A percentile compares a stretch with the other conserved stretches of the same genome.
These are phyloP conservation scores for Imleria badia DNA, from an alignment of 768 basidiomycete species.

Conservation along the genomic window DNA sequence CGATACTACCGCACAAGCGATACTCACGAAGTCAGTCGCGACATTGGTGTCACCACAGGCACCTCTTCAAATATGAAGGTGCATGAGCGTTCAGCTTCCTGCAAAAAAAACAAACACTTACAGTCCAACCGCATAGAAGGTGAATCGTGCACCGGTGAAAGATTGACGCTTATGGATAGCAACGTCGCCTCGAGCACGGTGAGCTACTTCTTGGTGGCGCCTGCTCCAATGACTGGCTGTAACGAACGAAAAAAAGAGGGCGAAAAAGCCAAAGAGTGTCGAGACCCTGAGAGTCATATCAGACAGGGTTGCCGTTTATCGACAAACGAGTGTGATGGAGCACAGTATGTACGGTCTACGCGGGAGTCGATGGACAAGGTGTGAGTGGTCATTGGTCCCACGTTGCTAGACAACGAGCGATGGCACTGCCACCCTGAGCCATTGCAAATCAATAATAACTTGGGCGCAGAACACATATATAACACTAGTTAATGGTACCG, in stretches of 20 bases:
- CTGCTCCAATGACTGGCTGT: constrained; percentile 32
- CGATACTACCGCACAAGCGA: not conserved
- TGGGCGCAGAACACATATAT: constrained; percentile 12
- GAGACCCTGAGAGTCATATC: constrained; percentile 25
- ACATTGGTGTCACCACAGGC: constrained; percentile 50
- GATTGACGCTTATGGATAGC: constrained; percentile 39
- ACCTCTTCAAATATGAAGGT: constrained; percentile 39
- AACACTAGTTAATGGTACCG: constrained; percentile 13
- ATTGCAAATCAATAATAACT: not conserved
- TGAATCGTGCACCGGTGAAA: constrained; percentile 41
- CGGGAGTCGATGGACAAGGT: not conserved
- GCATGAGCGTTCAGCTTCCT: constrained; percentile 4
- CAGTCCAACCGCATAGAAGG: constrained; percentile 59
- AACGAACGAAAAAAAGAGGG: constrained; percentile 37
- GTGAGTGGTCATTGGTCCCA: not conserved
- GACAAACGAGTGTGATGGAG: constrained; percentile 22
- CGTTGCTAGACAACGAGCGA: constrained; percentile 21
- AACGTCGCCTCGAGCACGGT: constrained; percentile 44
- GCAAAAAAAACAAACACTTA: constrained; percentile 24
- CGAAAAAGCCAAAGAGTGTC: constrained; percentile 33
- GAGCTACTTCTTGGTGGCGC: constrained; percentile 51
- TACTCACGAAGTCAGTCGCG: constrained; percentile 45
- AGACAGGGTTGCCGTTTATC: not conserved
- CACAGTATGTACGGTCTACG: constrained; percentile 14
- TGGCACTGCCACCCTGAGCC: constrained; percentile 12